These are phyloP conservation scores for Candida glucosophila DNA, from an alignment of 1,139 yeast species.

Conservation along the genomic window DNA sequence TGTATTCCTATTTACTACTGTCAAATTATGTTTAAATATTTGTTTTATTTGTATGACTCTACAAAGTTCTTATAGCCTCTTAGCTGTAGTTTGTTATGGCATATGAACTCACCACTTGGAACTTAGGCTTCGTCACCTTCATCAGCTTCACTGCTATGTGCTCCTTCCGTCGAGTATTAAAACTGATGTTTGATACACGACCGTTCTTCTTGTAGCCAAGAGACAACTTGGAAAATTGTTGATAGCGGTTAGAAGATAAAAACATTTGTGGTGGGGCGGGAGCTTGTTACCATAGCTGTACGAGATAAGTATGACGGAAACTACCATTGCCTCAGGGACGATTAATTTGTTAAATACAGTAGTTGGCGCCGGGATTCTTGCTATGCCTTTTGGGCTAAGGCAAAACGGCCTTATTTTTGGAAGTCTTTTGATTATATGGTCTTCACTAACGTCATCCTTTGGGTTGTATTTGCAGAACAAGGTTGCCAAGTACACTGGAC, in stretches of 20 bases:
- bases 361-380: constrained; percentile 49
- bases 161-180: too few relatives aligned
- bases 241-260: too few relatives aligned
- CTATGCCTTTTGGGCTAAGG: constrained; percentile 49
- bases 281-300: too few relatives aligned
- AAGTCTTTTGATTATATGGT: constrained; percentile 34
- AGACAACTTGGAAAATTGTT: too few relatives aligned
- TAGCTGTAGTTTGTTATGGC: too few relatives aligned
- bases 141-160: too few relatives aligned
- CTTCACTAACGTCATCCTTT: constrained; percentile 42
- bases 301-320: too few relatives aligned
- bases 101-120: too few relatives aligned
- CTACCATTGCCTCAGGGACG: constrained; percentile 41
- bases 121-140: too few relatives aligned
- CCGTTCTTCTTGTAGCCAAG: too few relatives aligned
- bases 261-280: too few relatives aligned
- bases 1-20: neutral
- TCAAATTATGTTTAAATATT: neutral
- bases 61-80: neutral
- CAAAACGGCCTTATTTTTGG: constrained; percentile 45
- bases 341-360: constrained; percentile 47
- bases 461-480: constrained; percentile 46
- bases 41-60: neutral
- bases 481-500: constrained; percentile 41
- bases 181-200: too few relatives aligned